Evolutionary conservation across 176 grass and related monocot species (phyloP), one percentile per base, ranked within the genome.

Genomic region (Triticum timopheevii): DNA sequence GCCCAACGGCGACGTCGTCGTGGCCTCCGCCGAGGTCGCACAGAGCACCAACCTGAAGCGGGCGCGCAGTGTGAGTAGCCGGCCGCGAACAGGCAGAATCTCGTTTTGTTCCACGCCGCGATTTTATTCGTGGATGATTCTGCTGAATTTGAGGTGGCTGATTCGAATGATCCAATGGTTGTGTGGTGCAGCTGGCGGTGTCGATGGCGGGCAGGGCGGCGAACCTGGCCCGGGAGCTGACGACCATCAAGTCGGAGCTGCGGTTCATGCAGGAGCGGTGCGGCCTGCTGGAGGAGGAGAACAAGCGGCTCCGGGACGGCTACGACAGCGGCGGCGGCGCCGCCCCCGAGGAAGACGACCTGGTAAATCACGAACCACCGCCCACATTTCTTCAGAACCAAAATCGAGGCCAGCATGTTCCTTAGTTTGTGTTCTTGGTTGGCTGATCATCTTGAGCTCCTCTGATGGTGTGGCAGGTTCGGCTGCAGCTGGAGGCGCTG

Each of bases 261-360:
- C 80, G 83, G 54, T 98, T 93, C 65, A 91, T 93, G 97, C 88
- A 94, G 82, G 97, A 96, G 82, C 78, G 93, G 73, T 94, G 90
- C 81, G 82, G 86, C 69, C 65, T 96, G 73, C 90, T 98, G 25
- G 97, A 98, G 89, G 94, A 93, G 75, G 97, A 98, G 84, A 98
- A 96, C 82, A 93, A 61, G 59, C 89, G 92, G 73, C 86, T 98
- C 69, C 76, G 90, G 27, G 97, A 96, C 31, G 97, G 89, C 13
- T 77, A 79, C 67, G 92, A 94, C 27, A 27, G 25, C 13, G 76
- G 77, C 4, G 97, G 87, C 22, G 82, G 87, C 62, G 84, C 65
- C 44, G 40, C 80, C 12, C 84, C 82, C 25, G 97, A 98, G 75
- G 93, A 98, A 88, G 97, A 98, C 81, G 97, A 98, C n/a, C 76